Evolutionary conservation across 164 flowering plant genomes (phyloP), one percentile per base, ranked within the genome.

Genomic region (Umbilicus rupestris): DNA sequence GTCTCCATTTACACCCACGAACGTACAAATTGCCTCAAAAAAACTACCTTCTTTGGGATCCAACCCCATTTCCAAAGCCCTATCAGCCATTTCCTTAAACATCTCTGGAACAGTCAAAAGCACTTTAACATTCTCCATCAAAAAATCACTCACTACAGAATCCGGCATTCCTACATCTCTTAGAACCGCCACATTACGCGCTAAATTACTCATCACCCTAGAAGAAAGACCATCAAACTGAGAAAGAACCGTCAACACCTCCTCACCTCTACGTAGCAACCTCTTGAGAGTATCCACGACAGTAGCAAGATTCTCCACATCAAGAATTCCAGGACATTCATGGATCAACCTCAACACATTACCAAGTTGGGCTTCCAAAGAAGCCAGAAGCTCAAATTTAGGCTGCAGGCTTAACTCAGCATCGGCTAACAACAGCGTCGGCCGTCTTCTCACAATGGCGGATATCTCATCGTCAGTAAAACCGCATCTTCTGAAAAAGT

Each of bases 31-130:
- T 47, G 68, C 68, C 35, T 9, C 42, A 5, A 46, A 11, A 55
- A 66, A 66, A 19, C 22, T 22, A n/a, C 58, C 8, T 33, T 66
- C 55, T 31, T 19, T 46, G 3, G 68, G 68, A 37, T 66, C 45
- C 19, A 66, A 66, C 2, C 60, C 68, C 68, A 66, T 45, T 31
- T 46, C 37, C 59, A 30, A 46, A 30, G 20, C 68, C 42, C 37
- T 55, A 31, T 45, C 59, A 19, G 29, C 58, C 50, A 66, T 29
- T 44, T 66, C 68, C 58, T 66, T 66, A 49, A 66, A 66, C 39
- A 28, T 30, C 20, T 24, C 58, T 1, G 60, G 50, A 8, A 1
- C 24, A 19, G 24, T 30, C 17, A 66, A 30, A 44, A 66, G 33
- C 17, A n/a, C n/a, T 3, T 30, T 9, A 30, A 7, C 31, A 50